Evolutionary conservation across 805 yeast genomes (phyloP).

Genomic region (Yarrowia sp.): DNA sequence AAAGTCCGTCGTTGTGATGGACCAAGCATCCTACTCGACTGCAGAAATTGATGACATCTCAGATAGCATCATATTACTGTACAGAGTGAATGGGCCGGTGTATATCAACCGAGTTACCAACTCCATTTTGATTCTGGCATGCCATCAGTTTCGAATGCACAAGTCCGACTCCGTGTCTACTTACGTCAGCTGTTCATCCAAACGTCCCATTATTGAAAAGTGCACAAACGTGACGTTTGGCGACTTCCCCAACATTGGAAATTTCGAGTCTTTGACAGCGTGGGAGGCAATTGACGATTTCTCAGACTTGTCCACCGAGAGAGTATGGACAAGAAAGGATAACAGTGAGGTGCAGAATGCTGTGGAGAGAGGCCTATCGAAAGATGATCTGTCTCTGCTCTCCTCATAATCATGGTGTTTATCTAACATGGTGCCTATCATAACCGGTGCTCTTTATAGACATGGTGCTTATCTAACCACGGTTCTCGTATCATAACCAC

Average conservation of each 20-base stretch:
- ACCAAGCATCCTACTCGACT: slow-evolving; percentile 1
- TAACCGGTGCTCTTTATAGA: too few species aligned
- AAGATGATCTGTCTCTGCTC: background rate
- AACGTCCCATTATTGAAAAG: slow-evolving; percentile 9
- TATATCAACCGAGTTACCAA: slow-evolving; percentile 1
- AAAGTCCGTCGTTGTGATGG: background rate
- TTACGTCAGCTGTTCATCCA: slow-evolving; percentile 1
- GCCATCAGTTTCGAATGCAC: slow-evolving; percentile 25
- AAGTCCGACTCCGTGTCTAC: background rate
- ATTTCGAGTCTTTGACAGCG: background rate
- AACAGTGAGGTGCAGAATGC: background rate
- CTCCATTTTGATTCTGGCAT: background rate
- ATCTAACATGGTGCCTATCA: too few species aligned
- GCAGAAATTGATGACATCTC: slow-evolving; percentile 7
- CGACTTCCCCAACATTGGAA: background rate
- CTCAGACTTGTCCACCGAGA: background rate
- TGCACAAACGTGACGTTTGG: slow-evolving; percentile 6
- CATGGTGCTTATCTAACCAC: too few species aligned
- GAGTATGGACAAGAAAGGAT: background rate
- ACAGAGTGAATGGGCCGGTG: slow-evolving; percentile 4
- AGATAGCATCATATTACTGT: background rate
- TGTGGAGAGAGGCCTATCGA: background rate
- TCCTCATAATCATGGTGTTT: too few species aligned
- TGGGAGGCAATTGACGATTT: slow-evolving; percentile 19
- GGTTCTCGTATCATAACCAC: too few species aligned